Conservation (phyloP, 441 rosid genomes). For the Eugenia klotzschiana region DNA sequence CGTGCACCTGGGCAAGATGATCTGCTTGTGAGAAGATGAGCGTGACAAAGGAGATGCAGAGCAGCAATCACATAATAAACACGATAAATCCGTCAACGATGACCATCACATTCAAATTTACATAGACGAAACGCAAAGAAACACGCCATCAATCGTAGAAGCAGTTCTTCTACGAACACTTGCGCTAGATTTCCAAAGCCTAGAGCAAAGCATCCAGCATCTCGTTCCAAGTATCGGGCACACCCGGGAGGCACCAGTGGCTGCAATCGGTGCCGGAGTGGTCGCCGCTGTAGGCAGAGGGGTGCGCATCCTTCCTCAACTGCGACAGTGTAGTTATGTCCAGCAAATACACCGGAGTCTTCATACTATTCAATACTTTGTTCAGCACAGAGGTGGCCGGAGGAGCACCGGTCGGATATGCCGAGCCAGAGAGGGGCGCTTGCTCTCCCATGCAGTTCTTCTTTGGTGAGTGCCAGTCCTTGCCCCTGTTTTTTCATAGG, state of each 20-base stretch:
- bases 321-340: slow-evolving; percentile 56
- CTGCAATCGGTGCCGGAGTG: slow-evolving; percentile 55
- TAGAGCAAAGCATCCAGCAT: slow-evolving; percentile 40
- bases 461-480: slow-evolving; percentile 43
- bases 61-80: background rate
- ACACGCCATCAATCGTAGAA: background rate
- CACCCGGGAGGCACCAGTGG: slow-evolving; percentile 98
- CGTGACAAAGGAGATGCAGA: background rate
- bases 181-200: background rate
- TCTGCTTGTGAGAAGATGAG: background rate
- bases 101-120: background rate
- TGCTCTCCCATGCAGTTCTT: slow-evolving; percentile 37
- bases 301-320: slow-evolving; percentile 59
- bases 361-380: slow-evolving; percentile 32
- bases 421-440: slow-evolving; percentile 35
- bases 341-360: slow-evolving; percentile 35
- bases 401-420: slow-evolving; percentile 42
- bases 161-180: background rate
- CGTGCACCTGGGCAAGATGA: background rate
- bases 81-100: background rate
- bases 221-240: slow-evolving; percentile 91
- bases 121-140: background rate
- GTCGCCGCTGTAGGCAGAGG: slow-evolving; percentile 32
- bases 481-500: slow-evolving; percentile 21
- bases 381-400: slow-evolving; percentile 28